Evolutionary conservation across 352 stramenopile genomes (phyloP), one percentile per base, ranked within the genome.

Genomic region (Pythium phragmiticola): DNA sequence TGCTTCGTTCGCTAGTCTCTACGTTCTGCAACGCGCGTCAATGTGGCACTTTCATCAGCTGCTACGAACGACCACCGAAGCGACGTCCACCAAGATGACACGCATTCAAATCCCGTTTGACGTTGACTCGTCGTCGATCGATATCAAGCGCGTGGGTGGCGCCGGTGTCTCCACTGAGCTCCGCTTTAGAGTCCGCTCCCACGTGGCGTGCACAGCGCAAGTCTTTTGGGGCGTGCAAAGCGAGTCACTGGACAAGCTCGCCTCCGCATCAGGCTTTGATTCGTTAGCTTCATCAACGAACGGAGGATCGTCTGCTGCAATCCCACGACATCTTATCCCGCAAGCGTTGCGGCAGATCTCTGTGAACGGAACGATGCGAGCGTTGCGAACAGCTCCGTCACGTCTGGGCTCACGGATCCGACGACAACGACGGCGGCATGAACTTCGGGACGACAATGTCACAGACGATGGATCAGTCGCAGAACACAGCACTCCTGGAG

Each of bases 11-110:
- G n/a, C 14, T n/a, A 87, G 79, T 57, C 66, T 89, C n/a, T 60
- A 51, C 7, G 71, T 87, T 50, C 70, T 89, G 30, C 67, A 63
- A n/a, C 57, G 74, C 55, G 75, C 76, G 52, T 84, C 78, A 30
- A 78, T 87, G 69, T 84, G 78, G 80, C 78, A 89, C 57, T 76
- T 89, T 26, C 73, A 87, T 56, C 80, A 89, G 53, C 75, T 89
- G 16, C 42, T 87, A 48, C 73, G 77, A 46, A 81, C 72, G 11
- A 84, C 80, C 26, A 53, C 72, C 16, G 70, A 87, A 47, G 34
- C 60, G 2, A 37, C 53, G 7, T 65, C 73, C 4, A 66, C 65
- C 9, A 63, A 69, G 33, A 88, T 89, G 80, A 57, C 66, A 37
- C 70, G 73, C 7, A 57, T 88, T 19, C 60, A 54, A 1, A 49